phyloP scores from a whole-genome alignment of 139 green algal genomes.

The Monoraphidium neglectum region DNA sequence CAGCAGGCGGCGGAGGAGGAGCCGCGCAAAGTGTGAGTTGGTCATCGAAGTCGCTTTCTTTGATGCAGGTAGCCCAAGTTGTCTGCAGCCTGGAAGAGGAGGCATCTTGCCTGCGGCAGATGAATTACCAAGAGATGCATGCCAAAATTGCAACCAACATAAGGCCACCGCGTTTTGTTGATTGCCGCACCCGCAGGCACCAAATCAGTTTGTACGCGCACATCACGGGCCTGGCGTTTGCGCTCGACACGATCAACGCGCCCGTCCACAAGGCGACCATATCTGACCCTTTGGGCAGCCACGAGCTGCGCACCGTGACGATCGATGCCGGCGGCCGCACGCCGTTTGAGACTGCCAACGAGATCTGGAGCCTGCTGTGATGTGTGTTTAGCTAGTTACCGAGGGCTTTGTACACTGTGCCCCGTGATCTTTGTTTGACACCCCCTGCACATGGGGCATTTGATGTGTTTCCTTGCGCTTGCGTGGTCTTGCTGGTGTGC shows the following conservation, averaged over 20 bases:
- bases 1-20: neutral
- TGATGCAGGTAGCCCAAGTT: neutral
- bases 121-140: neutral
- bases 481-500: neutral
- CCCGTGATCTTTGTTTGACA: too few relatives aligned
- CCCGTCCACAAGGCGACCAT: slow-evolving; percentile 8
- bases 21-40: slow-evolving; percentile 21
- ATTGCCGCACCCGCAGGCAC: slow-evolving; percentile 24
- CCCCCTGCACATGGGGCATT: too few relatives aligned
- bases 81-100: too few relatives aligned
- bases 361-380: slow-evolving; percentile 12
- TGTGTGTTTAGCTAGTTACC: neutral
- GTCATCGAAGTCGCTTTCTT: too few relatives aligned
- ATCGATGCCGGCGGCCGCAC: neutral
- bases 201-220: slow-evolving; percentile 29
- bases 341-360: slow-evolving; percentile 12
- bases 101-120: too few relatives aligned
- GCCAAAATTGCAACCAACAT: neutral
- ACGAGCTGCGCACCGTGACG: slow-evolving; percentile 5
- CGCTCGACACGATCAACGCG: slow-evolving; percentile 5
- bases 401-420: neutral
- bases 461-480: neutral
- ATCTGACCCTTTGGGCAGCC: neutral
- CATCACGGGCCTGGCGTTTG: slow-evolving; percentile 27
- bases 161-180: too few relatives aligned